Conservation (phyloP, 2,329 filamentous ascomycete species). For the Ophiosphaerella korrae region DNA sequence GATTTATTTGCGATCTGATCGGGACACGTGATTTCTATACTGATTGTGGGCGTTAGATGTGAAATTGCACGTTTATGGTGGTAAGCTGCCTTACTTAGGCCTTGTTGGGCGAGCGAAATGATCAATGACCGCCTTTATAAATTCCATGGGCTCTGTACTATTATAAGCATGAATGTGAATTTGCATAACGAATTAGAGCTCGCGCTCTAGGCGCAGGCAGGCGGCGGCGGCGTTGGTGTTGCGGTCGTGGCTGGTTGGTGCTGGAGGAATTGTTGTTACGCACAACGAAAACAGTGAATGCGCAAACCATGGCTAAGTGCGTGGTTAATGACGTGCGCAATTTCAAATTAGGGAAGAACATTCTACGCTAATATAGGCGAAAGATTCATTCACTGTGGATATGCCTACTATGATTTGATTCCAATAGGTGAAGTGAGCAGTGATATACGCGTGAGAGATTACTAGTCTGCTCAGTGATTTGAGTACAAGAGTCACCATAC, state of each 20-base stretch:
- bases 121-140: constrained; percentile 15
- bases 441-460: constrained; percentile 1
- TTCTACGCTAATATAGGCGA: not conserved
- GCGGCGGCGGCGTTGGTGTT: constrained; percentile 1
- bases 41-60: not conserved
- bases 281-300: not conserved
- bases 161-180: not conserved
- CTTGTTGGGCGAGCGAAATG: not conserved
- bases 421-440: constrained; percentile 8
- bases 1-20: not conserved
- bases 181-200: not conserved
- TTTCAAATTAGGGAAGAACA: constrained; percentile 1
- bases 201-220: constrained; percentile 4
- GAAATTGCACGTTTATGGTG: not conserved
- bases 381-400: not conserved
- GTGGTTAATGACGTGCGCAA: not conserved
- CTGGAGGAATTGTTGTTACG: not conserved
- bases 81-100: not conserved
- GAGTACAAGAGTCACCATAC: not conserved
- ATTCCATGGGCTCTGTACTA: constrained; percentile 9
- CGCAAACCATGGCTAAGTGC: constrained; percentile 3
- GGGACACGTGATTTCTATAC: not conserved
- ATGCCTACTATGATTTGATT: constrained; percentile 2
- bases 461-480: not conserved
- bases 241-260: constrained; percentile 4